These are phyloP conservation scores for Beauveria asiatica DNA, from an alignment of 2,329 filamentous ascomycete genomes.

Conservation along the genomic window DNA sequence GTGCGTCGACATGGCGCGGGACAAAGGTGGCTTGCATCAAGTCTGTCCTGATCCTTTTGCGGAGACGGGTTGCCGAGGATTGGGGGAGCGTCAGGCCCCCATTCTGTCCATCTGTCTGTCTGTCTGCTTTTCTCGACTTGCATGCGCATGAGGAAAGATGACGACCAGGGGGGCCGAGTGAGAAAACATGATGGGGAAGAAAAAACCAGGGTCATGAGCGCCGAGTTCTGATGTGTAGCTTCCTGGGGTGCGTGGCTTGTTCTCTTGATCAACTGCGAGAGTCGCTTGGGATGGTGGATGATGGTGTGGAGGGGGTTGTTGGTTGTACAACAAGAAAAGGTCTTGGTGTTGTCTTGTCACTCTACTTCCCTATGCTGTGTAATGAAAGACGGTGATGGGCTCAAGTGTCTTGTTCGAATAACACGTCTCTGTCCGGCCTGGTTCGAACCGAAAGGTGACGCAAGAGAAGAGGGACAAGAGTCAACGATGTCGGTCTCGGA, in stretches of 20 bases:
- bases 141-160: background rate
- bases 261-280: no score
- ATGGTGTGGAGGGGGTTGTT: background rate
- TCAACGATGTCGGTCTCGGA: background rate
- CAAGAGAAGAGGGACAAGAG: background rate
- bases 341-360: background rate
- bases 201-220: no score
- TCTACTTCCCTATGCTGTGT: background rate
- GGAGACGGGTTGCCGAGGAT: background rate
- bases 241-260: no score
- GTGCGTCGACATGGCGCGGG: background rate
- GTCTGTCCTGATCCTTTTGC: background rate
- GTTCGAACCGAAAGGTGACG: background rate
- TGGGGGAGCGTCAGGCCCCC: background rate
- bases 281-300: no score
- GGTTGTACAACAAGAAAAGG: background rate
- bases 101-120: background rate
- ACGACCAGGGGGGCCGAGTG: background rate
- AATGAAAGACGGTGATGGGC: background rate
- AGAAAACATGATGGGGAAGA: background rate
- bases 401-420: background rate
- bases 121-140: background rate
- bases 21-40: constrained; percentile 1
- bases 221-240: no score
- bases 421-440: no score